Conservation (phyloP, 805 yeast genomes). For the Metschnikowia drakensbergensis region DNA sequence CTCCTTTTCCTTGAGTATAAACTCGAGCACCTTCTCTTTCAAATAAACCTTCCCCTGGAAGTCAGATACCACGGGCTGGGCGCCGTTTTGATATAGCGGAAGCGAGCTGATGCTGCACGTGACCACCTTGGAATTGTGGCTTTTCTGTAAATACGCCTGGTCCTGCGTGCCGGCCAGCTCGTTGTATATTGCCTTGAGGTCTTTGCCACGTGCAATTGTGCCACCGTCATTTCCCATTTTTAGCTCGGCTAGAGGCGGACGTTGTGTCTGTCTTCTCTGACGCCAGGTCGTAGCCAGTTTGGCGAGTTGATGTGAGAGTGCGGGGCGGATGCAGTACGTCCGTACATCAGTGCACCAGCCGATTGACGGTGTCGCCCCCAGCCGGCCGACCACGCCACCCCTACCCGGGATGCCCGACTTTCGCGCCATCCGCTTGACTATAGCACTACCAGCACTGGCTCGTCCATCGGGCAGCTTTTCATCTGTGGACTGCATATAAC, state of each 20-base stretch:
- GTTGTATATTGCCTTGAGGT: slow-evolving; percentile 34
- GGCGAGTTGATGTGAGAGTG: background rate
- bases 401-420: no score
- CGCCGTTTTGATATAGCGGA: slow-evolving; percentile 30
- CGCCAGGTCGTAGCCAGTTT: no score
- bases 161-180: slow-evolving; percentile 15
- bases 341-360: no score
- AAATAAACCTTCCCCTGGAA: slow-evolving; percentile 61
- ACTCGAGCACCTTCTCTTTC: slow-evolving; percentile 59
- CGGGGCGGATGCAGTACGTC: no score
- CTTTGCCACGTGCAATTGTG: slow-evolving; percentile 56
- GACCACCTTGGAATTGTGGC: slow-evolving; percentile 33
- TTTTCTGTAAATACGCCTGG: slow-evolving; percentile 15
- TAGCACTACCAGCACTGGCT: no score
- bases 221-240: slow-evolving; percentile 63
- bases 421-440: no score
- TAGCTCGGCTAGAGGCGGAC: background rate
- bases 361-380: no score
- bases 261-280: no score
- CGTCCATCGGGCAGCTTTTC: no score
- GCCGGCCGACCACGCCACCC: no score
- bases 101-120: slow-evolving; percentile 48
- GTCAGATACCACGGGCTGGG: slow-evolving; percentile 60
- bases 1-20: slow-evolving; percentile 37
- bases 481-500: background rate